Evolutionary conservation across 108 stramenopile genomes (phyloP), one percentile per base, ranked within the genome.

Genomic region (Aureococcus anophagefferens): DNA sequence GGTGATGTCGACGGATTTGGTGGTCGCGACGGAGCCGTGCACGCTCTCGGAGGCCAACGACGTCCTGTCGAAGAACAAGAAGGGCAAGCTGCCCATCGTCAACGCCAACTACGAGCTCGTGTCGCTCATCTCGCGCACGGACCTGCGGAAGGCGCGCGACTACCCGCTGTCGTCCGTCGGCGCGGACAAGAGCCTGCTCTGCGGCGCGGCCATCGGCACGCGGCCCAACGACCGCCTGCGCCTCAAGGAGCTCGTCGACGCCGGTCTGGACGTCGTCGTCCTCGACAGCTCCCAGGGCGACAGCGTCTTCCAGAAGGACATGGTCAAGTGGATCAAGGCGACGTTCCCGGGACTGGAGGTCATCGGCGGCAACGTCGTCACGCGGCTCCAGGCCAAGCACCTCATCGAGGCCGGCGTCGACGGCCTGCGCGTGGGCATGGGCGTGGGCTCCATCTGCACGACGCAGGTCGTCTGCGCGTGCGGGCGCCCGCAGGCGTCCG

Each of bases 401-500:
- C 85, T 99, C 67, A 99, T 99, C 79, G 81, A 94, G 72, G 96
- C 97, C 63, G 99, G 99, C 35, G 99, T 93, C n/a, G 98, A 99
- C 80, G 99, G 96, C 40, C 85, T 99, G 31, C 89, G 99, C n/a
- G 96, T 99, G 25, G 99, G 99, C 65, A 99, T 99, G 99, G 99
- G 99, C 62, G 93, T 96, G 46, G 99, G 99, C 68, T 94, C 93
- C 62, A 98, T 99, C 71, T 98, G 99, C 75, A 99, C 99, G 44
- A 99, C 99, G 7, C 99, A 99, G 80, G 99, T 98, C 86, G 96
- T 99, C 30, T 93, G 97, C 78, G 98, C 98, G 21, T 96, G 96
- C 30, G 98, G 98, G 9, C 91, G 98, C 71, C 96, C 98, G 15
- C 97, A 98, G 81, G 97, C 95, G 13, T 95, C 96, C 34, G 95